These are phyloP conservation scores for Fragaria nilgerrensis DNA, from an alignment of 306 rosid species.

Conservation along the genomic window DNA sequence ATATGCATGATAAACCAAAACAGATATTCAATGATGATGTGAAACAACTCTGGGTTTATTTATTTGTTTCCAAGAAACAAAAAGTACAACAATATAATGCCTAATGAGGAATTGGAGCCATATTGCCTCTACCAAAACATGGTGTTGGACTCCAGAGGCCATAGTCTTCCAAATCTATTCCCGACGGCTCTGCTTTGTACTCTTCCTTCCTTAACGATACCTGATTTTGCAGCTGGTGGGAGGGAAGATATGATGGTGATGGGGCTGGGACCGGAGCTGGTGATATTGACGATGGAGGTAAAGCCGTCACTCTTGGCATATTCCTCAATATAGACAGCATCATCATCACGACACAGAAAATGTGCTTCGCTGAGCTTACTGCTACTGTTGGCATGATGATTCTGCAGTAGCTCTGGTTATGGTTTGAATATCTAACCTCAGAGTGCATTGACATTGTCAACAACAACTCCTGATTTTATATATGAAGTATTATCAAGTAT, in stretches of 20 bases:
- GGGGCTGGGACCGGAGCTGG: background rate
- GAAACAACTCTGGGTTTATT: background rate
- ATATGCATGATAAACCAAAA: background rate
- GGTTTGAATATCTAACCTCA: background rate
- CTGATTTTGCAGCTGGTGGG: background rate
- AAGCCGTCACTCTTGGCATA: constrained; percentile 8
- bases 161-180: constrained; percentile 34
- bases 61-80: background rate
- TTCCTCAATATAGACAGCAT: constrained; percentile 21
- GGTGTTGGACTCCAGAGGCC: constrained; percentile 49
- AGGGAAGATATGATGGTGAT: background rate
- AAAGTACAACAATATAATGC: background rate
- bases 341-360: constrained; percentile 19
- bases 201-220: constrained; percentile 7
- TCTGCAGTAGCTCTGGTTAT: constrained; percentile 1
- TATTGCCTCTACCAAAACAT: constrained; percentile 25
- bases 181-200: background rate
- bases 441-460: constrained; percentile 13
- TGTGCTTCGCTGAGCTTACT: constrained; percentile 1
- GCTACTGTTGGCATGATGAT: constrained; percentile 25
- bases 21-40: background rate
- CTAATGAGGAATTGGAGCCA: constrained; percentile 56
- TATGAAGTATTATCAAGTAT: background rate
- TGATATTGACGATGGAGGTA: constrained; percentile 10
- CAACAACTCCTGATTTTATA: background rate